Evolutionary conservation across 1,139 yeast species (phyloP).

Genomic region (Yamadazyma trypodendri): DNA sequence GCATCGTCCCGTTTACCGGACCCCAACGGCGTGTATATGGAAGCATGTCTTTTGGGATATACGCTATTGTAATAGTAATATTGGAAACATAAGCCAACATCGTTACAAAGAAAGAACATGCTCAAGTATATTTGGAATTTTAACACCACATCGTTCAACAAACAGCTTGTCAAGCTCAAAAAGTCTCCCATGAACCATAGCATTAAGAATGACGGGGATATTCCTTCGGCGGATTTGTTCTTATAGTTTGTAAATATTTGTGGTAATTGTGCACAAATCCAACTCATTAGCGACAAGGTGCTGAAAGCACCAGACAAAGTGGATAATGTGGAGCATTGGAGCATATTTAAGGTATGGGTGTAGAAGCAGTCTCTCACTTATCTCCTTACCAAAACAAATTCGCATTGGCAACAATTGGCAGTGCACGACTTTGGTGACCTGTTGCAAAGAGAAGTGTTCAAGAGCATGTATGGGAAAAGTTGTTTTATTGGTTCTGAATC

Average conservation of each 20-base stretch:
- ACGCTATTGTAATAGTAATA: slow-evolving; percentile 66
- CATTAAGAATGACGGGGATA: slow-evolving; percentile 70
- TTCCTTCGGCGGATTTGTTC: slow-evolving; percentile 81
- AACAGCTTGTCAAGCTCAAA: slow-evolving; percentile 75
- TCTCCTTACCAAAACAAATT: no score
- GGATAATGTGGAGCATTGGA: slow-evolving; percentile 8
- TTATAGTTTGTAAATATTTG: slow-evolving; percentile 76
- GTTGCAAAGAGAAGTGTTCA: no score
- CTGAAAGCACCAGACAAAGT: slow-evolving; percentile 31
- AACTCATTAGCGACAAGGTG: slow-evolving; percentile 43
- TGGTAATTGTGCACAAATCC: slow-evolving; percentile 89
- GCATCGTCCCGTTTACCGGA: slow-evolving; percentile 4
- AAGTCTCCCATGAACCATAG: slow-evolving; percentile 88
- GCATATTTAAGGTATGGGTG: background rate
- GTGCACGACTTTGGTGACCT: no score
- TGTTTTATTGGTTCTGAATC: no score
- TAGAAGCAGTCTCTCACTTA: no score
- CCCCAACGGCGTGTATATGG: slow-evolving; percentile 8
- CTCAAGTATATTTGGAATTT: slow-evolving; percentile 77
- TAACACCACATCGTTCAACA: slow-evolving; percentile 68
- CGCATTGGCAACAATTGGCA: no score
- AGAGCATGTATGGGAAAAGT: no score
- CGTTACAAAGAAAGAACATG: slow-evolving; percentile 72
- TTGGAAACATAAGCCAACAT: slow-evolving; percentile 68
- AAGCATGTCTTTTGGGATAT: slow-evolving; percentile 23